Percentiles rank a stretch among this genome's conserved stretches.
phyloP scores from a whole-genome alignment of 345 rosid species.

The Populus ilicifolia region DNA sequence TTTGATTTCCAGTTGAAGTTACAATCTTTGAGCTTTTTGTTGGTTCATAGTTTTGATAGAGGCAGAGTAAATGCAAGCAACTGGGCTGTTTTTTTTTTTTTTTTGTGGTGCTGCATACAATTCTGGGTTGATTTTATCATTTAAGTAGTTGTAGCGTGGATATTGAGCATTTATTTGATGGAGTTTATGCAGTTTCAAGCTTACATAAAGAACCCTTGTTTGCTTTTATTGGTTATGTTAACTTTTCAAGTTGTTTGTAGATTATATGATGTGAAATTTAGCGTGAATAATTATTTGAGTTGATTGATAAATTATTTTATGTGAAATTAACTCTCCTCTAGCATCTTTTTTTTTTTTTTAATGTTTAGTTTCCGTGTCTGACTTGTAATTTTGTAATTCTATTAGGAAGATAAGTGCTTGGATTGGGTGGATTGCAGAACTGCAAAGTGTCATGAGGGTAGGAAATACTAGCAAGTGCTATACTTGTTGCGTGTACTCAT shows the following conservation, averaged over 20 bases:
- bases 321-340: not conserved
- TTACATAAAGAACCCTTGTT: not conserved
- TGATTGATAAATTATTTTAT: not conserved
- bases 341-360: not conserved
- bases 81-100: not conserved
- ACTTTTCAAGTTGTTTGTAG: not conserved
- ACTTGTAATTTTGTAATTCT: slow-evolving; percentile 27
- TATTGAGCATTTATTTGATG: not conserved
- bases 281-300: not conserved
- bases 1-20: not conserved
- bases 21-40: not conserved
- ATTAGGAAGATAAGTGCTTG: slow-evolving; percentile 45
- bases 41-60: not conserved
- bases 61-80: not conserved
- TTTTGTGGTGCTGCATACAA: not conserved
- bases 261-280: slow-evolving; percentile 3
- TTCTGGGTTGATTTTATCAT: not conserved
- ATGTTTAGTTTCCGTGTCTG: slow-evolving; percentile 17
- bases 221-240: not conserved
- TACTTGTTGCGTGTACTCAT: slow-evolving; percentile 33
- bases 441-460: slow-evolving; percentile 28
- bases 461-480: slow-evolving; percentile 35
- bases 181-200: not conserved
- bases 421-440: slow-evolving; percentile 39
- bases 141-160: not conserved